Evolutionary conservation across 1,139 yeast species (phyloP), one percentile per base, ranked within the genome.

Genomic region (Nakaseomyces uthaithaninus): DNA sequence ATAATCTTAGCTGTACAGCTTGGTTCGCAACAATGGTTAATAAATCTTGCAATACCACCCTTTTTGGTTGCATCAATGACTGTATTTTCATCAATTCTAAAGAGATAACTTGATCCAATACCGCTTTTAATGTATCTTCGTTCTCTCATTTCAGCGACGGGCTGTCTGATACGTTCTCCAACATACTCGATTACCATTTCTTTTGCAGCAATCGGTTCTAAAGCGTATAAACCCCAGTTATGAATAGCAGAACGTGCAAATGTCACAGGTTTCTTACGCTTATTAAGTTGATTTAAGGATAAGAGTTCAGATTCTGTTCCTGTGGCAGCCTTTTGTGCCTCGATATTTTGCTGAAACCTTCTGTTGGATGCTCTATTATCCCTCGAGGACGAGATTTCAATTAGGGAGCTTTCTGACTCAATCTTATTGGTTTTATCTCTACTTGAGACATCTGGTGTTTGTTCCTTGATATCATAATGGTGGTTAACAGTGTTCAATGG

Each of bases 161-260:
- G 95, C 55, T 89, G 96, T 45, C 98, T 71, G 26, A 93, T 80
- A 44, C 94, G 74, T 54, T 91, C 98, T 25, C 99, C 99, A n/a
- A 91, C 97, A 55, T 91, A 91, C 61, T 93, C 99, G 46, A 93
- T 91, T 54, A 91, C 89, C 96, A 91, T 91, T 62, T 91, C 98
- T 51, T 81, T 83, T 1, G 94, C 93, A 11, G 87, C 84, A 55
- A 91, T 91, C 1, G 94, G 94, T 55, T 91, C 97, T 56, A 85
- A 68, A 0, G 98, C 98, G 63, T 87, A 91, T 37, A 91, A 65
- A 0, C 99, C 99, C 98, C 98, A 91, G 56, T 91, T 87, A 60
- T 93, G 98, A 53, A 91, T 91, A 0, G 96, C 94, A 1, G 97
- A 87, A 42, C 98, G 69, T 0, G 97, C 96, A 68, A 89, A 89